Evolutionary conservation across 2,329 filamentous ascomycete species (phyloP).

Genomic region (Monosporascus sp.): DNA sequence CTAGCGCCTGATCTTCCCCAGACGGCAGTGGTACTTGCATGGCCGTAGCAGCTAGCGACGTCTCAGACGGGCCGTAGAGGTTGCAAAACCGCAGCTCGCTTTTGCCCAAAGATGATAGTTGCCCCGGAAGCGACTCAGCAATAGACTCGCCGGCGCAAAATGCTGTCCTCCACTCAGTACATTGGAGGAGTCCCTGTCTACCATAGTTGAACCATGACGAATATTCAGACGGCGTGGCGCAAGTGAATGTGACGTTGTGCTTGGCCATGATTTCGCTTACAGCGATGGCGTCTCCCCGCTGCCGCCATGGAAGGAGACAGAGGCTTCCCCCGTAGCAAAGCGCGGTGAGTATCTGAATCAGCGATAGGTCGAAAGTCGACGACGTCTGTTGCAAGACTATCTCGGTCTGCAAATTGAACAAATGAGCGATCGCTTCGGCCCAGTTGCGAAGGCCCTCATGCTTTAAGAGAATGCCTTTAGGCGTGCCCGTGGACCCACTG

Average conservation of each 20-base stretch:
- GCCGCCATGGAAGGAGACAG: conserved; percentile 24
- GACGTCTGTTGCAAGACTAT: conserved; percentile 34
- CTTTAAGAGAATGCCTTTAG: conserved; percentile 30
- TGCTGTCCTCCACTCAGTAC: conserved; percentile 10
- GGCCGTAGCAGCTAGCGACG: conserved; percentile 4
- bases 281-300: conserved; percentile 28
- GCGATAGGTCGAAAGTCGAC: conserved; percentile 35
- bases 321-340: conserved; percentile 32
- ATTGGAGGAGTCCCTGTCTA: background rate
- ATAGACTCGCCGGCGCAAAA: conserved; percentile 14
- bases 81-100: conserved; percentile 11
- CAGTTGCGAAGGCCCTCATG: conserved; percentile 23
- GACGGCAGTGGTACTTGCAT: background rate
- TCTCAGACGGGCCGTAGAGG: conserved; percentile 28
- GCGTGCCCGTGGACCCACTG: conserved; percentile 16
- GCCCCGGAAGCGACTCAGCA: conserved; percentile 1
- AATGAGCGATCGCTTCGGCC: conserved; percentile 15
- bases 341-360: conserved; percentile 31
- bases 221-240: conserved; percentile 37
- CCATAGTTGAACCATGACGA: conserved; percentile 22
- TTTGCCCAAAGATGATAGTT: conserved; percentile 8
- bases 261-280: conserved; percentile 30
- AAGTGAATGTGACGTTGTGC: conserved; percentile 30
- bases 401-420: conserved; percentile 13
- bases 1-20: background rate